These are phyloP conservation scores for Gracilaria vermiculophylla DNA, from an alignment of 23 red algal species.

Conservation along the genomic window DNA sequence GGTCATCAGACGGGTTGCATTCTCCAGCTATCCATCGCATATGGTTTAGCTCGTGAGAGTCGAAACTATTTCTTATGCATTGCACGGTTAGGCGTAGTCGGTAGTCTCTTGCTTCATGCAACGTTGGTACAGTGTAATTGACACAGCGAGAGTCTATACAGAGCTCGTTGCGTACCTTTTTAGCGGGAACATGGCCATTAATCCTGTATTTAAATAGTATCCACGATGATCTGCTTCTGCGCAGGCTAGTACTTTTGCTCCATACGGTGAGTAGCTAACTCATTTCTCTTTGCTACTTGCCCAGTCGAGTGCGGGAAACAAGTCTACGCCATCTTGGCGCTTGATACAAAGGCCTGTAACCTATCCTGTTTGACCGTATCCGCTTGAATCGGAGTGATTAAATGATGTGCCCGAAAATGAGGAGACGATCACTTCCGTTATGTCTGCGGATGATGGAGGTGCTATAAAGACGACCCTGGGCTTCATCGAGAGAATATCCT, in stretches of 20 bases:
- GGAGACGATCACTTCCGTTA: neutral
- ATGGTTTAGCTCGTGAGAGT: neutral
- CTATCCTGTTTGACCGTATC: neutral
- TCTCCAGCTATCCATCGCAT: conserved; percentile 37
- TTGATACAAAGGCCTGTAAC: neutral
- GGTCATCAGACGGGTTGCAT: neutral
- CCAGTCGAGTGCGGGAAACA: neutral
- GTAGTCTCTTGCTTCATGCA: conserved; percentile 6
- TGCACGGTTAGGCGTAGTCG: neutral
- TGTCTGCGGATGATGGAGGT: neutral
- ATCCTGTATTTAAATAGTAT: neutral
- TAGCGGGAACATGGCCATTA: neutral
- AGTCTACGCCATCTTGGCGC: neutral
- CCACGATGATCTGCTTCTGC: conserved; percentile 3
- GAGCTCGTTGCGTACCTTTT: neutral
- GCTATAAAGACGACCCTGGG: neutral
- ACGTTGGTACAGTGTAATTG: neutral
- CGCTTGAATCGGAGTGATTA: neutral
- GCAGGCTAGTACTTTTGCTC: neutral
- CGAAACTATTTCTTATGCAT: conserved; percentile 33
- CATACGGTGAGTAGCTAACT: conserved; percentile 7
- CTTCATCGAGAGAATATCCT: neutral
- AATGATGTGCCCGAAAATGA: neutral
- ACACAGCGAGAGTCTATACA: neutral
- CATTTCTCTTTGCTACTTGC: neutral